Evolutionary conservation across 805 yeast genomes (phyloP).

Genomic region (Sugiyamaella qingdaonensis): DNA sequence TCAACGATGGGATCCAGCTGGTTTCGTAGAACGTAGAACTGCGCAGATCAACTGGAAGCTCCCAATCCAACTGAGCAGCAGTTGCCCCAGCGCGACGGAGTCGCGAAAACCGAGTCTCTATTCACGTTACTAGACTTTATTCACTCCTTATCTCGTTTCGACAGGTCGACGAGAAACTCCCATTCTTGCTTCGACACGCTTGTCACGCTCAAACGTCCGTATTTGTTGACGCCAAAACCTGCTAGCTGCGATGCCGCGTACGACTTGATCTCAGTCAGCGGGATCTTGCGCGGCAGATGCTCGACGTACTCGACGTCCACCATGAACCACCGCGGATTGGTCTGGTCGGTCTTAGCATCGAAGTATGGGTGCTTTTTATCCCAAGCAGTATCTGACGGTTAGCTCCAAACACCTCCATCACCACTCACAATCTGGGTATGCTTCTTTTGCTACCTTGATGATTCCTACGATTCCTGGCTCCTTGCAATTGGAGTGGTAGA

Average conservation of each 20-base stretch:
- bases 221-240: constrained; percentile 44
- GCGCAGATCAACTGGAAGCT: too few relatives aligned
- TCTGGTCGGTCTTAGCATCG: constrained; percentile 43
- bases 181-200: constrained; percentile 46
- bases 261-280: constrained; percentile 39
- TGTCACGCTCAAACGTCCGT: constrained; percentile 49
- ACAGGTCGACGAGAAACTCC: constrained; percentile 35
- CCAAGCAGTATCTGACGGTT: constrained; percentile 31
- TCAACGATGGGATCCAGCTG: too few relatives aligned
- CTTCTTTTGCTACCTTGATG: constrained; percentile 29
- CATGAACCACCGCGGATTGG: constrained; percentile 54
- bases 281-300: constrained; percentile 41
- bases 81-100: too few relatives aligned
- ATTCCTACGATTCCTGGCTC: constrained; percentile 54
- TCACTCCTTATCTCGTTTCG: too few relatives aligned
- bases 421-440: constrained; percentile 29
- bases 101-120: too few relatives aligned
- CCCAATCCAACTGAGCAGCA: too few relatives aligned
- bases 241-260: constrained; percentile 28
- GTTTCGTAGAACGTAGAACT: too few relatives aligned
- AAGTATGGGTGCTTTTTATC: constrained; percentile 43
- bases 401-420: background rate
- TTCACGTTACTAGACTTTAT: too few relatives aligned
- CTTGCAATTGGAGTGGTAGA: constrained; percentile 54
- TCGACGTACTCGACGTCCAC: constrained; percentile 46